Conservation (phyloP, 2,329 filamentous ascomycete species). For the Cytospora piceicola region DNA sequence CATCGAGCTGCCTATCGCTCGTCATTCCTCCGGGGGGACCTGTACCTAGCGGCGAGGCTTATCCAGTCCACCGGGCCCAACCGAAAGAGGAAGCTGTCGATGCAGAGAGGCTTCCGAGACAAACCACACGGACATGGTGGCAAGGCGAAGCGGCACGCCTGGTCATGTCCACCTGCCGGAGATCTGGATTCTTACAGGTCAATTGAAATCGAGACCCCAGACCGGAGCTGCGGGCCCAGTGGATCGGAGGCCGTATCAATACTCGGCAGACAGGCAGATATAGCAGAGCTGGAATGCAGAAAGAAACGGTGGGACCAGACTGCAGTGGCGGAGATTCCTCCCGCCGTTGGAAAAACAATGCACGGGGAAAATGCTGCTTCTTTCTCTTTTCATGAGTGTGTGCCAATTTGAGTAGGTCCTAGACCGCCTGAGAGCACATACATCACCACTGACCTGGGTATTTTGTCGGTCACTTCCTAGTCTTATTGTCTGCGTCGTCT, state of each 20-base stretch:
- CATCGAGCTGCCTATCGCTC: background rate
- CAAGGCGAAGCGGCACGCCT: slow-evolving; percentile 1
- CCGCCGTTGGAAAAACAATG: too few species aligned
- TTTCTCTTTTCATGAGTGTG: too few species aligned
- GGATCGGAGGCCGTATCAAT: background rate
- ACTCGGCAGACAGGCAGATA: too few species aligned
- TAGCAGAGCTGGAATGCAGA: background rate
- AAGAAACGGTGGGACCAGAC: background rate
- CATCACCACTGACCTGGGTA: background rate
- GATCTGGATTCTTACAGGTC: slow-evolving; percentile 15
- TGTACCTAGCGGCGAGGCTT: background rate
- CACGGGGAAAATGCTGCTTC: too few species aligned
- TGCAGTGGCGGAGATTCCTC: background rate
- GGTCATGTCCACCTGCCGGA: slow-evolving; percentile 11
- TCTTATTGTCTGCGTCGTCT: background rate
- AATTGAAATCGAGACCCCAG: background rate
- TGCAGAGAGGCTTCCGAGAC: background rate
- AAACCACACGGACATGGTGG: background rate
- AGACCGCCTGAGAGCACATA: background rate
- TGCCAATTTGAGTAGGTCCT: background rate
- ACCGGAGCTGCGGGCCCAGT: background rate
- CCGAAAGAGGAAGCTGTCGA: slow-evolving; percentile 33
- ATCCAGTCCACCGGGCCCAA: background rate
- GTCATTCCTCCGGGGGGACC: background rate
- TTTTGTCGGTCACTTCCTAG: background rate